Base-by-base conservation (phyloP, 805 yeast genomes). In the Zygosaccharomyces kombuchaensis region DNA sequence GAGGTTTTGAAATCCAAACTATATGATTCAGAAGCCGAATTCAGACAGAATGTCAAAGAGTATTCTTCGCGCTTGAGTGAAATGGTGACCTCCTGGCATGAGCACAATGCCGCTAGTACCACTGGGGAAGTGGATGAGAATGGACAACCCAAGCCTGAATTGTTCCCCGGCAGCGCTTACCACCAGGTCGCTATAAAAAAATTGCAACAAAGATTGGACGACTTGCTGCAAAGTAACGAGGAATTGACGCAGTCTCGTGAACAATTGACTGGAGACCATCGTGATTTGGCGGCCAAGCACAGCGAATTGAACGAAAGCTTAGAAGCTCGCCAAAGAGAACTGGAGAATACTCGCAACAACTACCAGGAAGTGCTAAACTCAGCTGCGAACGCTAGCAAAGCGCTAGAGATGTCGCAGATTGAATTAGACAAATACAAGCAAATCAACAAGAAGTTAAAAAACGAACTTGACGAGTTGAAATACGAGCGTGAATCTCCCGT, bases 361-460 rank as follows among this genome's bases (percentile, higher is more conserved):
- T 87, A 86, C 67, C 77, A 77, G 51, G 80, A 82, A 56, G 84
- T 93, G 0, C 65, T 86, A 44, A 80, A 78, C 51, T 80, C 87
- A 19, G 82, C 87, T 26, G 79, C 78, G 54, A 87, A 82, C 60
- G 81, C 91, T 10, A 82, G 84, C 45, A 78, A 76, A 51, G 96
- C 96, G 0, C 73, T 89, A 45, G 78, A 78, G 38, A 59, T 82
- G 52, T 82, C 91, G 7, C 88, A 88, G 56, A 78, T 75, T 37
- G 96, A 89, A 63, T 67, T 84, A 48, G 72, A 73, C 26, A 78
- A 74, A 59, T 81, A 78, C 59, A 82, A 77, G 55, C 79, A 74
- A 10, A 55, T 71, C 14, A 76, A 80, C 47, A 77, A 73, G 39
- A 75, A 75, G 51, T 70, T 88, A 44, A 69, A 72, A 48, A 75